Conservation (phyloP, 306 rosid genomes). For the Urtica urens region DNA sequence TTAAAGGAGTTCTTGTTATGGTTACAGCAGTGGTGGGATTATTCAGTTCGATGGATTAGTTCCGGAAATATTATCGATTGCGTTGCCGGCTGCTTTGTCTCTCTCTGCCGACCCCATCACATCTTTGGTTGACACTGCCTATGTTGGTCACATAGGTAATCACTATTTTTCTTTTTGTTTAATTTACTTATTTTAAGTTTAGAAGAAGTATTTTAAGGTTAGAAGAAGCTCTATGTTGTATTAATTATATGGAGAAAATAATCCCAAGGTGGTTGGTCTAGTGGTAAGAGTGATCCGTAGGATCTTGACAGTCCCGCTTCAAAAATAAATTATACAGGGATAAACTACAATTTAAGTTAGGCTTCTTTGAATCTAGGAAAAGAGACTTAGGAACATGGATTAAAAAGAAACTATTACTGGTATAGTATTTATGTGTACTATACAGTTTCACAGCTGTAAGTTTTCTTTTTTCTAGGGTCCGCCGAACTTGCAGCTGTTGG, state of each 20-base stretch:
- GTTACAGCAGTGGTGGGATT: conserved; percentile 25
- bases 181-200: conserved; percentile 5
- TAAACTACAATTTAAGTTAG: no score
- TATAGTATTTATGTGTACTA: background rate
- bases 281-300: no score
- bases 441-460: background rate
- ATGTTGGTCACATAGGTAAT: conserved; percentile 83
- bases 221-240: no score
- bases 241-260: no score
- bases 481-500: conserved; percentile 92
- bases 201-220: no score
- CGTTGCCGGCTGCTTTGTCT: conserved; percentile 88
- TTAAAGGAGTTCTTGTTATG: background rate
- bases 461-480: conserved; percentile 34
- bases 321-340: no score
- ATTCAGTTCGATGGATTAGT: conserved; percentile 46
- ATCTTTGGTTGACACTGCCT: conserved; percentile 87
- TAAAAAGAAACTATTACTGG: no score
- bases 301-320: no score
- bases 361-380: no score
- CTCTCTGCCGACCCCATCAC: conserved; percentile 79
- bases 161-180: conserved; percentile 5
- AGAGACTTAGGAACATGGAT: no score
- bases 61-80: conserved; percentile 68
- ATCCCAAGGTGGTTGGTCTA: no score